Percentiles rank a stretch among this genome's conserved stretches.
Evolutionary conservation across 176 grass and related monocot species (phyloP).

Genomic region (Alloteropsis semialata): DNA sequence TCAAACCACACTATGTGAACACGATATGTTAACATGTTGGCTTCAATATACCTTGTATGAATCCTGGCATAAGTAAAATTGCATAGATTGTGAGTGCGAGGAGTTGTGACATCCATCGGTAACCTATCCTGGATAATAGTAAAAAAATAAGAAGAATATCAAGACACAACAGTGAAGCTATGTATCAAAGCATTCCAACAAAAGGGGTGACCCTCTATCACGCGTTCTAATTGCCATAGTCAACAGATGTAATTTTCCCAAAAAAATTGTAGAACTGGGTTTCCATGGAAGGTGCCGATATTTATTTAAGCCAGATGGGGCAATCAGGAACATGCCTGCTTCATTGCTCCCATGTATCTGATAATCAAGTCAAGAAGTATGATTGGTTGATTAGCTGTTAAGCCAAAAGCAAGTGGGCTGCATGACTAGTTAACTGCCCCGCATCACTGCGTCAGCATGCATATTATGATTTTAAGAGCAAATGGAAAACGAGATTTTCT

Average conservation of each 20-base stretch:
- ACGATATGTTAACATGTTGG: background rate
- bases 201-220: background rate
- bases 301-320: background rate
- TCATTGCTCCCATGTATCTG: background rate
- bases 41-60: constrained; percentile 72
- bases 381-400: background rate
- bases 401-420: background rate
- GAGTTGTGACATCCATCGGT: constrained; percentile 79
- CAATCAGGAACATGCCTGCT: background rate
- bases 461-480: background rate
- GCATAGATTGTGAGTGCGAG: constrained; percentile 84
- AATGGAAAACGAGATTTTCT: background rate
- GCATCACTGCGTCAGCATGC: background rate
- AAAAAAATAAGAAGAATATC: background rate
- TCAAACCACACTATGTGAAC: background rate
- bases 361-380: background rate
- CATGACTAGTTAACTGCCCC: background rate
- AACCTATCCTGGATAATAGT: constrained; percentile 74
- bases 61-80: constrained; percentile 89
- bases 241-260: background rate
- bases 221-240: background rate
- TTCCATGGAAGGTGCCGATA: no score
- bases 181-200: background rate
- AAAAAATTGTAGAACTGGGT: background rate
- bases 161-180: background rate